phyloP scores from a whole-genome alignment of 2,329 filamentous ascomycete genomes.

The Teratosphaeria gauchensis region DNA sequence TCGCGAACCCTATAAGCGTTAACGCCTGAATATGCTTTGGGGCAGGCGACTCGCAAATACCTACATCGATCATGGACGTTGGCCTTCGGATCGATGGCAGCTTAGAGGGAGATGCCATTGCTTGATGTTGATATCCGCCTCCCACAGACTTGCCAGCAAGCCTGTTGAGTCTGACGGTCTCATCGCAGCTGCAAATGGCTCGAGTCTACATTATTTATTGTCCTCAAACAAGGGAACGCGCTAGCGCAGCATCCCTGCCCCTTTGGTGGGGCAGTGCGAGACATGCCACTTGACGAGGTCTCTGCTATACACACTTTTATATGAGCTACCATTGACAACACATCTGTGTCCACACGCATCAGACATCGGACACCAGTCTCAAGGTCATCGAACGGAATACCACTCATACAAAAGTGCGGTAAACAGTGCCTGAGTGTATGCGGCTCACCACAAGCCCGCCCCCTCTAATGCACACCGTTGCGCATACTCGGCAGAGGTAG shows the following conservation, averaged over 20 bases:
- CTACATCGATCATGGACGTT: constrained; percentile 23
- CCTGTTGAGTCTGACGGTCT: background rate
- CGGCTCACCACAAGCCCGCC: background rate
- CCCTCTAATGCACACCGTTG: background rate
- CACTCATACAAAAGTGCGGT: background rate
- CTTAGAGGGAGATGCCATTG: constrained; percentile 16
- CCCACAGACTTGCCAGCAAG: background rate
- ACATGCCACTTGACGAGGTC: too few relatives aligned
- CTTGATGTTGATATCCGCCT: background rate
- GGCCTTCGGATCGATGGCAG: constrained; percentile 19
- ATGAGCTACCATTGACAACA: too few relatives aligned
- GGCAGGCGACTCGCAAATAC: background rate
- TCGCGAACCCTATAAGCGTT: constrained; percentile 7
- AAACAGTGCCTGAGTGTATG: background rate
- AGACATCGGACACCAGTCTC: too few relatives aligned
- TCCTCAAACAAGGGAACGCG: background rate
- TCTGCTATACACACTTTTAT: too few relatives aligned
- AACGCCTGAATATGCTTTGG: background rate
- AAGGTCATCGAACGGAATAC: too few relatives aligned
- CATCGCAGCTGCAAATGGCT: background rate
- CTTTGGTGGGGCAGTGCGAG: background rate
- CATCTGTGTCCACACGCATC: too few relatives aligned
- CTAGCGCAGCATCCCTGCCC: background rate
- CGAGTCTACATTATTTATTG: background rate
- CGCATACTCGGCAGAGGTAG: background rate